Evolutionary conservation across 1,139 yeast genomes (phyloP).

Genomic region (Suhomyces choctaworum): DNA sequence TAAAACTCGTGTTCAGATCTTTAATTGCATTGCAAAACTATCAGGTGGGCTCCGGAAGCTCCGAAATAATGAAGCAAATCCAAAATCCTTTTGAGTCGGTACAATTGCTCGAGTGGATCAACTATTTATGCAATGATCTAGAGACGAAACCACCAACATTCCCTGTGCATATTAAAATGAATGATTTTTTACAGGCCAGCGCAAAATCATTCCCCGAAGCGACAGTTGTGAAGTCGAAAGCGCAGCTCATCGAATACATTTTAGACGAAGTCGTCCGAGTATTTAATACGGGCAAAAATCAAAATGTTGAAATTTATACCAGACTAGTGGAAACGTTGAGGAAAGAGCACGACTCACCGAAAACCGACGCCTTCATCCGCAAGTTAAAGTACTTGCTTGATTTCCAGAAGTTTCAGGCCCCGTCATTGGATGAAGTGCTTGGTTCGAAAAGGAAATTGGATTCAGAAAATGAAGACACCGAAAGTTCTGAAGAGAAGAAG

Average conservation of each 20-base stretch:
- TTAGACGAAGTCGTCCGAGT: constrained; percentile 4
- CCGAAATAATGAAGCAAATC: constrained; percentile 1
- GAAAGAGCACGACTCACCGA: not conserved
- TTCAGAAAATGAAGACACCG: constrained; percentile 6
- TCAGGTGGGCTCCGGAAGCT: not conserved
- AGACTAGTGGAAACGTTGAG: constrained; percentile 3
- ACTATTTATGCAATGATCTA: constrained; percentile 7
- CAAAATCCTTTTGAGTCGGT: constrained; percentile 12
- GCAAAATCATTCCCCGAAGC: constrained; percentile 4
- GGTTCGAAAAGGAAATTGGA: constrained; percentile 13
- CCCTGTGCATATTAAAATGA: not conserved
- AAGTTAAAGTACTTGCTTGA: constrained; percentile 12
- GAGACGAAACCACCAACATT: constrained; percentile 2
- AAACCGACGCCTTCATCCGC: constrained; percentile 6
- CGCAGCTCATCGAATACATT: constrained; percentile 10
- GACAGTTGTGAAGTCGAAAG: constrained; percentile 2
- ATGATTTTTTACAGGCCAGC: not conserved
- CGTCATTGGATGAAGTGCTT: constrained; percentile 27
- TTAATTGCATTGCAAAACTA: constrained; percentile 7
- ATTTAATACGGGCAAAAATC: constrained; percentile 6
- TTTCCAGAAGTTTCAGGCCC: constrained; percentile 19
- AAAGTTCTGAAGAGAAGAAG: too few species aligned
- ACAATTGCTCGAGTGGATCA: constrained; percentile 24
- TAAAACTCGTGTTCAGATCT: constrained; percentile 15
- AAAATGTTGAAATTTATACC: constrained; percentile 6